phyloP scores from a whole-genome alignment of 768 basidiomycete species.

The Tricholoma matsutake region DNA sequence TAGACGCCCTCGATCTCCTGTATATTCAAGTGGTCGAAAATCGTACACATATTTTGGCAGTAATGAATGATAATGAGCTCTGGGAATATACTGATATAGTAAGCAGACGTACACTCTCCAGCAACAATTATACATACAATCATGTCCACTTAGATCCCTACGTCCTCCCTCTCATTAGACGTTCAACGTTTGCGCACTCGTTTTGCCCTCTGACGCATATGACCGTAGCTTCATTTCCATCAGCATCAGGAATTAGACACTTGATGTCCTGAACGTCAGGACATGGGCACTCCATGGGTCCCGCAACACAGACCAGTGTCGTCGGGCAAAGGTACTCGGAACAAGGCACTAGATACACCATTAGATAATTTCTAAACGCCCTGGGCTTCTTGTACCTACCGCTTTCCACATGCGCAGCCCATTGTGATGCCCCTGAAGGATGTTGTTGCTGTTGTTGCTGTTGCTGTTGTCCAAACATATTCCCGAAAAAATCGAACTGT shows the following conservation, averaged over 20 bases:
- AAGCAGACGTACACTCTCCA: background rate
- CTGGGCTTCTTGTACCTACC: conserved; percentile 37
- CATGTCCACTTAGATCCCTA: conserved; percentile 26
- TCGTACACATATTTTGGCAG: background rate
- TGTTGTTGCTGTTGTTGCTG: conserved; percentile 61
- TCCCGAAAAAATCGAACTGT: conserved; percentile 80
- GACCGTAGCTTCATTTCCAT: conserved; percentile 54
- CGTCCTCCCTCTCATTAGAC: conserved; percentile 39
- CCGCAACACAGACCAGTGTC: conserved; percentile 65
- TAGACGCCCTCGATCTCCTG: background rate
- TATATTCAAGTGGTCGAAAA: background rate
- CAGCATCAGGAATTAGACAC: conserved; percentile 66
- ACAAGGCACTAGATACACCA: conserved; percentile 54
- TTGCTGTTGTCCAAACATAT: conserved; percentile 66
- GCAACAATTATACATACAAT: background rate
- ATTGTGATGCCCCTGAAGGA: conserved; percentile 54
- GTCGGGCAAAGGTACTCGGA: conserved; percentile 73
- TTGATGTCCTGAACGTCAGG: conserved; percentile 74
- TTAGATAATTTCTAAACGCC: background rate
- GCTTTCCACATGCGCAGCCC: conserved; percentile 61
- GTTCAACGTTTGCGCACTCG: conserved; percentile 62
- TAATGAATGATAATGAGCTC: background rate
- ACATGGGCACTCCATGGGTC: conserved; percentile 72
- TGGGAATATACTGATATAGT: background rate
- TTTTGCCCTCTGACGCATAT: conserved; percentile 66